Conservation (phyloP, 225 moss, liverwort and hornwort species). For the Pleurozium schreberi region DNA sequence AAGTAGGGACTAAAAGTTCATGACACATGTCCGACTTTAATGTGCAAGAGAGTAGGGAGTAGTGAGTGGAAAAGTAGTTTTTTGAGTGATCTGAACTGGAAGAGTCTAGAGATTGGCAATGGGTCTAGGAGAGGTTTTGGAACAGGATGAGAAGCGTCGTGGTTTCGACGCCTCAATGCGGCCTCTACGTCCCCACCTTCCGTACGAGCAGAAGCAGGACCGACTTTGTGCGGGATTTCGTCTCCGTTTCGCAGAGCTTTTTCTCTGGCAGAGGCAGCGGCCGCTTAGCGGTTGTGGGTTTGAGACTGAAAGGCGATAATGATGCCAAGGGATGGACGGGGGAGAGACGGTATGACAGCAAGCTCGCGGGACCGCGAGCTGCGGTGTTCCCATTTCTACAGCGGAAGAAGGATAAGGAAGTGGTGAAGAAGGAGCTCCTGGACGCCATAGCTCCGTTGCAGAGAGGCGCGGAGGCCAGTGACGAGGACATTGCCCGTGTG, state of each 20-base stretch:
- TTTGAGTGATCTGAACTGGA: no score
- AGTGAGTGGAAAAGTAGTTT: no score
- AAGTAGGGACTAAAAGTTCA: no score
- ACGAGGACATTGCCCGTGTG: slow-evolving; percentile 49
- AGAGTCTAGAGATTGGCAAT: no score
- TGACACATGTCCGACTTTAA: no score
- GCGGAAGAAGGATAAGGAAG: slow-evolving; percentile 45
- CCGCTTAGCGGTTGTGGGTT: background rate
- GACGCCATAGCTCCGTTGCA: slow-evolving; percentile 59
- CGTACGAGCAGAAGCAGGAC: background rate
- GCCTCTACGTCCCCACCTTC: background rate
- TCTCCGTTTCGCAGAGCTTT: background rate
- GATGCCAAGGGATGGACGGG: background rate
- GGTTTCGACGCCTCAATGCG: slow-evolving; percentile 6
- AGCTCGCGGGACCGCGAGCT: background rate
- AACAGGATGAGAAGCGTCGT: slow-evolving; percentile 11
- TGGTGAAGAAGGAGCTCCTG: slow-evolving; percentile 60
- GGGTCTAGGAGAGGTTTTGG: background rate
- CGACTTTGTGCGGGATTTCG: background rate
- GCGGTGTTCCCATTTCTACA: slow-evolving; percentile 50
- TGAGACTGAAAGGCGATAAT: background rate
- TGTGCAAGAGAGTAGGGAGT: no score
- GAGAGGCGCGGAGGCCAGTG: slow-evolving; percentile 56
- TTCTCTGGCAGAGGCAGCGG: background rate
- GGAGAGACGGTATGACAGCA: background rate